Percentiles rank a stretch among this genome's conserved stretches.
Conservation (phyloP, 768 basidiomycete species). For the Hypsizygus marmoreus region DNA sequence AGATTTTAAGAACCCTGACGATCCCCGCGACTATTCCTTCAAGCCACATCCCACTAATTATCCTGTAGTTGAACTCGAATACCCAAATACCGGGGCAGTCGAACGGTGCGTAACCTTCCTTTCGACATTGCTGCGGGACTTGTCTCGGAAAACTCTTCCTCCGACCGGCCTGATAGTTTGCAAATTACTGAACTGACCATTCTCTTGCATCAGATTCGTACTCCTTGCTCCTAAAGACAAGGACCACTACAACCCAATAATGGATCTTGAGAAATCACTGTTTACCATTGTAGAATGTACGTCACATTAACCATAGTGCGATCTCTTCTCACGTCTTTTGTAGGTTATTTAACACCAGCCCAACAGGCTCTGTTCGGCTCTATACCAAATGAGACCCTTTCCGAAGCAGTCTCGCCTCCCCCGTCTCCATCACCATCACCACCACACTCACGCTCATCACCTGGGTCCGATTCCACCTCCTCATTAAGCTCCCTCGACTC, state of each 20-base stretch:
- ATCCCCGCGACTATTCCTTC: constrained; percentile 64
- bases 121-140: not conserved
- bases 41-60: constrained; percentile 60
- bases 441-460: constrained; percentile 36
- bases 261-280: constrained; percentile 72
- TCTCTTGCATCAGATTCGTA: constrained; percentile 58
- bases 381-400: constrained; percentile 51
- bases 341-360: constrained; percentile 68
- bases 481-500: constrained; percentile 28
- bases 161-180: not conserved
- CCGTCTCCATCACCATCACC: constrained; percentile 40
- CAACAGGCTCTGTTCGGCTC: constrained; percentile 71
- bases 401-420: constrained; percentile 39
- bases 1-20: constrained; percentile 74
- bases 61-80: constrained; percentile 75
- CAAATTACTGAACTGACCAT: not conserved
- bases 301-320: constrained; percentile 18
- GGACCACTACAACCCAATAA: constrained; percentile 85
- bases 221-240: constrained; percentile 81
- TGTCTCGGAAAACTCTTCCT: not conserved
- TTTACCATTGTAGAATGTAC: constrained; percentile 73
- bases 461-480: constrained; percentile 27
- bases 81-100: constrained; percentile 67
- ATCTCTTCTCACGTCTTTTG: constrained; percentile 12
- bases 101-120: constrained; percentile 58